Percentiles rank a stretch among this genome's conserved stretches.
These are phyloP conservation scores for Xerocomus nothofagi DNA, from an alignment of 1,284 basidiomycete species.

Conservation along the genomic window DNA sequence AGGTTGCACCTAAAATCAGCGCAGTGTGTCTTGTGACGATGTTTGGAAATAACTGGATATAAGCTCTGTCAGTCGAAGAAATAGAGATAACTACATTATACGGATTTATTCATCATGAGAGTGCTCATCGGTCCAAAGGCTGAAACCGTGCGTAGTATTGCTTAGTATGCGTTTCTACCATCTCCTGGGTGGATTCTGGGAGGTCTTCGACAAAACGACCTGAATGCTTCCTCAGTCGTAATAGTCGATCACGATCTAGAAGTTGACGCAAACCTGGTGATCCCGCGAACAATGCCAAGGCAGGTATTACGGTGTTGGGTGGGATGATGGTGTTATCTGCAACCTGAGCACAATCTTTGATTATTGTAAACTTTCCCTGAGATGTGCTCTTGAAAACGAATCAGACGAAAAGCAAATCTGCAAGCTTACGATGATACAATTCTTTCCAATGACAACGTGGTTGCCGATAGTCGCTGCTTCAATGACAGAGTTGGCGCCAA, in stretches of 20 bases:
- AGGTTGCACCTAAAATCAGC: background rate
- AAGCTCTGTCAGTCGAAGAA: background rate
- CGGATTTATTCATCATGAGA: conserved; percentile 4
- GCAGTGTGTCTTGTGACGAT: background rate
- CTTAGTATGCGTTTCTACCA: conserved; percentile 78
- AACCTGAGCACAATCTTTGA: conserved; percentile 92
- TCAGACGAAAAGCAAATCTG: background rate
- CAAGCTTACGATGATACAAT: conserved; percentile 84
- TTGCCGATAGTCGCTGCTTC: conserved; percentile 95
- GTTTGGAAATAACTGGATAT: background rate
- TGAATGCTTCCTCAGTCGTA: conserved; percentile 33
- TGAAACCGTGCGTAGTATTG: conserved; percentile 72
- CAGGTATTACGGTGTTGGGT: conserved; percentile 91
- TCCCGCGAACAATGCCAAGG: conserved; percentile 83
- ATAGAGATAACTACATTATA: conserved; percentile 2
- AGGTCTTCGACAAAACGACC: conserved; percentile 82
- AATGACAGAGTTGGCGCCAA: conserved; percentile 84
- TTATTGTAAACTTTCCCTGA: conserved; percentile 94
- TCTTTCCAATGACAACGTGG: conserved; percentile 93
- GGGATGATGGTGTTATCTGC: conserved; percentile 89
- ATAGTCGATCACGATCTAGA: background rate
- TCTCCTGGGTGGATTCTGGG: conserved; percentile 87
- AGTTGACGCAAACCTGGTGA: conserved; percentile 68
- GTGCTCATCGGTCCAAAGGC: conserved; percentile 38
- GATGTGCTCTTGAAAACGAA: background rate